Base-by-base conservation (phyloP, 2,329 filamentous ascomycete genomes). In the Calonectria henricotiae region DNA sequence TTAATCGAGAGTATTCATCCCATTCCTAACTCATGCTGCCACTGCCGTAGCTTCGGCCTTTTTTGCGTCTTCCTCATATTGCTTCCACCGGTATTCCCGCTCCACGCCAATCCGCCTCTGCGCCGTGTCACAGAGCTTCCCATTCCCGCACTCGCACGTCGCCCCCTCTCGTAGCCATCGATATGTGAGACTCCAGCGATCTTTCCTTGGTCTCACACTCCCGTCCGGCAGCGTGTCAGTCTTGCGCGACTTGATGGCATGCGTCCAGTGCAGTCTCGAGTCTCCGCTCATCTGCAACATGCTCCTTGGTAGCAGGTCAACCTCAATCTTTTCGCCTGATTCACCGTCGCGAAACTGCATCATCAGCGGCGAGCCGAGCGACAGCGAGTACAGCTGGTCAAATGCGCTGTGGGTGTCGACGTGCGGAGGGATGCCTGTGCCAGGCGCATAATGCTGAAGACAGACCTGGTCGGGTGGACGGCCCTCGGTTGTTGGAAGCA, bases 371-470 rank as follows among this genome's bases (percentile, higher is more conserved):
- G 80, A 76, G 0, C 85, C 85, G 1, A 86, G 81, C 0, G 84
- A 86, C 1, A 87, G 73, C 12, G 83, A 79, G 67, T 86, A 87
- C 2, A 87, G 80, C 73, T 86, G 83, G 67, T 83, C 84, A 37
- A 83, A 84, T 0, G 82, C 79, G 11, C 80, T 79, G 78, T 90
- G 89, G 3, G 89, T 89, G 79, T 91, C 89, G 64, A 88, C 88
- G 74, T 91, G 89, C 0, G 89, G 89, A 11, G 89, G 89, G 73
- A 91, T 91, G 1, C 89, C 89, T 0, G 86, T 82, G 6, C 89
- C 89, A 0, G 89, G 89, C 0, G 89, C 86, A 75, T 91, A 91
- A 76, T 89, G 86, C 79, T 90, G 89, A 17, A 90, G 80, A 72
- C 88, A 90, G 73, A 90, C 88, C 76, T 90, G 89, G 62, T 89